Percentiles rank a stretch among this genome's conserved stretches.
Evolutionary conservation across 768 basidiomycete species (phyloP).

Genomic region (Amanita muscaria): DNA sequence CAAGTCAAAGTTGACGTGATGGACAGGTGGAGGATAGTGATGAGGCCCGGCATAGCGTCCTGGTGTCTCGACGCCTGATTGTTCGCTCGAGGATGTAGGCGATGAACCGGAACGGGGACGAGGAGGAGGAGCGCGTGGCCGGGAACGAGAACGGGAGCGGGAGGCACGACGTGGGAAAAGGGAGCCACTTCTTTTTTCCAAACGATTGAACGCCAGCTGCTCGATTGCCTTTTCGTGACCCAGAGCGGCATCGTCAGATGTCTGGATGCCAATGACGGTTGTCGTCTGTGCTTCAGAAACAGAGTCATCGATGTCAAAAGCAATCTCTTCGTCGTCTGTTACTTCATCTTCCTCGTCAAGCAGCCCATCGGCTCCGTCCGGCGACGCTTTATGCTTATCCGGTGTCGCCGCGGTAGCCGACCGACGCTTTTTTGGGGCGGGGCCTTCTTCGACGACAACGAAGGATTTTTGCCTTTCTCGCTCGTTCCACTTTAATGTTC

Average conservation of each 20-base stretch:
- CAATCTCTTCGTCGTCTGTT: conserved; percentile 49
- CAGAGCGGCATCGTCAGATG: neutral
- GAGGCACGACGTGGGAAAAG: conserved; percentile 27
- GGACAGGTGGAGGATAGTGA: conserved; percentile 40
- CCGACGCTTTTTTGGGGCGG: conserved; percentile 24
- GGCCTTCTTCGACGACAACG: conserved; percentile 90
- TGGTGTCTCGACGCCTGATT: conserved; percentile 58
- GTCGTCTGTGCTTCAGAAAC: neutral
- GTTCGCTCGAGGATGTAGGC: conserved; percentile 24
- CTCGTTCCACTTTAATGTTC: conserved; percentile 99
- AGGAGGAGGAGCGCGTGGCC: neutral
- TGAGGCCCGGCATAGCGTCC: conserved; percentile 46
- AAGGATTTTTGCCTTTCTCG: conserved; percentile 98
- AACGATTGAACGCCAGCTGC: conserved; percentile 24
- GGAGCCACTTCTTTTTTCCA: conserved; percentile 23
- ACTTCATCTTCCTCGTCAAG: conserved; percentile 43
- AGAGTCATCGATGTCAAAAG: conserved; percentile 91
- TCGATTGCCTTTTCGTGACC: conserved; percentile 10
- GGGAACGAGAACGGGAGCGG: conserved; percentile 21
- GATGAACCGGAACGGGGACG: conserved; percentile 2
- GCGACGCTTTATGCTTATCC: conserved; percentile 33
- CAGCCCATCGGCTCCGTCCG: conserved; percentile 12
- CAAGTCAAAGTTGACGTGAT: conserved; percentile 44
- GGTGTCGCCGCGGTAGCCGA: conserved; percentile 16
- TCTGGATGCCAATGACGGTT: neutral